These are phyloP conservation scores for Acanthamoeba quina DNA, from an alignment of 208 protist genomes.

Conservation along the genomic window DNA sequence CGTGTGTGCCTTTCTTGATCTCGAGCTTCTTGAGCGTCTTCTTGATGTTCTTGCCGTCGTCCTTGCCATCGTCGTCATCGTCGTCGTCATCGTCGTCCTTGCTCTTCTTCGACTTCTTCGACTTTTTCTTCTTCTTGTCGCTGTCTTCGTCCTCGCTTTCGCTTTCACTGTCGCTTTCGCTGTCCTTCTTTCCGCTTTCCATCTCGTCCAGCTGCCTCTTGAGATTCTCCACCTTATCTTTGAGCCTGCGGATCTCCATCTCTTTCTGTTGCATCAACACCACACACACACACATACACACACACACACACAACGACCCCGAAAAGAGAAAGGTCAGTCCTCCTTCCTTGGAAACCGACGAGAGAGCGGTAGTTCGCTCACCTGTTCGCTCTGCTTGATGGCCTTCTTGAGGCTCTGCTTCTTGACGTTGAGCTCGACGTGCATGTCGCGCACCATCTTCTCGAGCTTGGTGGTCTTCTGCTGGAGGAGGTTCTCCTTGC, in stretches of 20 bases:
- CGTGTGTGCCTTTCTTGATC: conserved; percentile 40
- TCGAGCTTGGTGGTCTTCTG: conserved; percentile 69
- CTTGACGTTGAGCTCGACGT: conserved; percentile 71
- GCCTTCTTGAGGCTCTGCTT: conserved; percentile 71
- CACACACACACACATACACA: not conserved
- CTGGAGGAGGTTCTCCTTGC: conserved; percentile 64
- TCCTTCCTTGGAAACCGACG: too few relatives aligned
- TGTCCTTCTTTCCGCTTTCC: conserved; percentile 63
- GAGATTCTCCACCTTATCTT: conserved; percentile 34
- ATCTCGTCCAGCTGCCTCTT: conserved; percentile 58
- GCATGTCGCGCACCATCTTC: conserved; percentile 72
- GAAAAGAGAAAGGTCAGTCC: not conserved
- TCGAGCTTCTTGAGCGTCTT: conserved; percentile 44
- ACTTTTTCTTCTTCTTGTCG: conserved; percentile 28
- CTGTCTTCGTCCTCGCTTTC: conserved; percentile 7
- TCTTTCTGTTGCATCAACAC: not conserved
- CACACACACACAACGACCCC: not conserved
- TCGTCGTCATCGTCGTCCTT: conserved; percentile 38
- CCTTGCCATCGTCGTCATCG: not conserved
- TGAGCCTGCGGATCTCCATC: conserved; percentile 51
- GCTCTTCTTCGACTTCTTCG: conserved; percentile 17
- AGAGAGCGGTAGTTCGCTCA: too few relatives aligned
- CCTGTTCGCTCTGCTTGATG: conserved; percentile 63
- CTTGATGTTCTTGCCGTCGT: conserved; percentile 58
- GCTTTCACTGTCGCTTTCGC: conserved; percentile 16